Percentiles rank a stretch among this genome's conserved stretches.
Conservation (phyloP, 2,329 filamentous ascomycete species). For the Monilinia fructicola region DNA sequence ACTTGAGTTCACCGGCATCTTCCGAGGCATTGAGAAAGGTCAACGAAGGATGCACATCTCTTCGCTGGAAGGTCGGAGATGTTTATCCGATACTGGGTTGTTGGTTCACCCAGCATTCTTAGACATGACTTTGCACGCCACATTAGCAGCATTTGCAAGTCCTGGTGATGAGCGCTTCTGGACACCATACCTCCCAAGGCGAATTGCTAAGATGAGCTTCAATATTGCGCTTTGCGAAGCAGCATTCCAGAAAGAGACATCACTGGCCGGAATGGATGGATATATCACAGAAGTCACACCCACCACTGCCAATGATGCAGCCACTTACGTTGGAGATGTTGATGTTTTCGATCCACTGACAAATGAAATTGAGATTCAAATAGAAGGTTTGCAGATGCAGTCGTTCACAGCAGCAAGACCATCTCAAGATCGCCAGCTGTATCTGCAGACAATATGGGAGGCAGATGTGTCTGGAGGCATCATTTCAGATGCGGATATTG, state of each 20-base stretch:
- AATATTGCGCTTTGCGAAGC: conserved; percentile 28
- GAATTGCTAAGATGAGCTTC: conserved; percentile 30
- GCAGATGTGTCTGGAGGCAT: conserved; percentile 28
- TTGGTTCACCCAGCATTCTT: conserved; percentile 56
- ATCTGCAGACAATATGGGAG: conserved; percentile 29
- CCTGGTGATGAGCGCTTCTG: conserved; percentile 32
- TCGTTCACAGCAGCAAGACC: conserved; percentile 30
- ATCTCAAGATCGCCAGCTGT: conserved; percentile 32
- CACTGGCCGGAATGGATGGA: conserved; percentile 17
- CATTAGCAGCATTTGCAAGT: conserved; percentile 40
- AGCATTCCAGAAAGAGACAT: conserved; percentile 14
- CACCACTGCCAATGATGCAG: conserved; percentile 7
- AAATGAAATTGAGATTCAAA: conserved; percentile 29
- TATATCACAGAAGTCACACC: conserved; percentile 20
- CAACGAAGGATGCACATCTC: conserved; percentile 25
- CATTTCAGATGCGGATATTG: conserved; percentile 21
- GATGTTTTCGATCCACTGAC: conserved; percentile 12
- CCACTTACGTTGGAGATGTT: conserved; percentile 14
- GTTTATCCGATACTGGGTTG: conserved; percentile 5
- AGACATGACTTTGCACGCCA: conserved; percentile 56
- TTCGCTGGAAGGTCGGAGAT: conserved; percentile 12
- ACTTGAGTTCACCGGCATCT: conserved; percentile 28
- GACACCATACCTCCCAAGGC: conserved; percentile 32
- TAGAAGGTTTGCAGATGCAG: conserved; percentile 30
- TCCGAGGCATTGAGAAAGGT: conserved; percentile 25